Conservation (phyloP, 192 early-diverging fungal species). For the Coemansia javaensis region DNA sequence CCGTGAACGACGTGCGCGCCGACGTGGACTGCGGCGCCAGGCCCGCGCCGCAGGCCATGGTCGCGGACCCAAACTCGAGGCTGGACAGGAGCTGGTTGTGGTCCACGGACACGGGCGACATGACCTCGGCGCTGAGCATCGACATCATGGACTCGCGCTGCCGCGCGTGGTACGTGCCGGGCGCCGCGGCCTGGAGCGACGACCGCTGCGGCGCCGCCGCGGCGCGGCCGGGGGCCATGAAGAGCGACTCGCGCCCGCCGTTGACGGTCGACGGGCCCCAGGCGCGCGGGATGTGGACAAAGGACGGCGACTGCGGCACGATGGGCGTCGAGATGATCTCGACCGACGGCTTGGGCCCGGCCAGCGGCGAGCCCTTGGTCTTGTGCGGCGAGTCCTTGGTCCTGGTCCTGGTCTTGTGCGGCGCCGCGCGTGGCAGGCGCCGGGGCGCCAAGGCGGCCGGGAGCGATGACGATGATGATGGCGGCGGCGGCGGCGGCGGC, state of each 20-base stretch:
- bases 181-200: too few species aligned
- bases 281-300: background rate
- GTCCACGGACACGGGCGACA: constrained; percentile 1
- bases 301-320: constrained; percentile 9
- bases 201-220: too few species aligned
- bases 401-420: background rate
- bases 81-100: constrained; percentile 13
- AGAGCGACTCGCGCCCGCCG: constrained; percentile 2
- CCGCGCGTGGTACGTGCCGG: constrained; percentile 4
- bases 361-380: constrained; percentile 8
- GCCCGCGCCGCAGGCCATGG: constrained; percentile 13
- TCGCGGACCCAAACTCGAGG: constrained; percentile 36
- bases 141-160: constrained; percentile 1
- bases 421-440: constrained; percentile 5
- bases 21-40: constrained; percentile 11
- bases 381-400: too few species aligned
- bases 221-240: too few species aligned
- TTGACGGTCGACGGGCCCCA: background rate
- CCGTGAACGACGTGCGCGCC: constrained; percentile 10
- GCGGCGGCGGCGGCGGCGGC: too few species aligned
- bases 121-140: background rate
- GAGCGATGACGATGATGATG: too few species aligned
- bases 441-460: too few species aligned
- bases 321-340: constrained; percentile 21
- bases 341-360: background rate